Conservation (phyloP, 2,329 filamentous ascomycete species). For the Pestalotiopsis sp. region DNA sequence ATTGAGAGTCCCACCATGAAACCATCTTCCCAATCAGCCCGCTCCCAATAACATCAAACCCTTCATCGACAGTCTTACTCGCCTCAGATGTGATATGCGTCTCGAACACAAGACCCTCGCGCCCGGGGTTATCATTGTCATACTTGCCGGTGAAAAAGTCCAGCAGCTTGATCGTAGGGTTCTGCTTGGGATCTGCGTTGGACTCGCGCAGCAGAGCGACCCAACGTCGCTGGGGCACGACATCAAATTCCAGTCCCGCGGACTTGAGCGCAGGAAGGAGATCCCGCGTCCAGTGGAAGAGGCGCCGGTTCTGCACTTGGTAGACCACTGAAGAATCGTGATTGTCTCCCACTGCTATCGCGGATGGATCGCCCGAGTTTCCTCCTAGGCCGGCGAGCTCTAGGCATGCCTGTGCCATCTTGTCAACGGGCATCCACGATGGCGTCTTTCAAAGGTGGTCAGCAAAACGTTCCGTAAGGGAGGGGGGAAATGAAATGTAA, state of each 20-base stretch:
- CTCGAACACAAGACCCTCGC: constrained; percentile 40
- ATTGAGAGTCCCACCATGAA: constrained; percentile 3
- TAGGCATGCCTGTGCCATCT: constrained; percentile 34
- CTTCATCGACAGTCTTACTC: constrained; percentile 30
- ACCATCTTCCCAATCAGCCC: constrained; percentile 36
- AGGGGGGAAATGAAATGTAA: constrained; percentile 9
- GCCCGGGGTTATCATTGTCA: constrained; percentile 41
- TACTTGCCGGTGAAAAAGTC: constrained; percentile 57
- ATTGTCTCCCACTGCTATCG: background rate
- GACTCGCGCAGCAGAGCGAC: constrained; percentile 43
- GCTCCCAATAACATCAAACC: constrained; percentile 39
- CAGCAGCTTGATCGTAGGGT: constrained; percentile 54
- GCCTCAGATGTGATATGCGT: constrained; percentile 31
- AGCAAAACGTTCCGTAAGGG: background rate
- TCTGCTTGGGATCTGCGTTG: constrained; percentile 49
- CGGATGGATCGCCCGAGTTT: constrained; percentile 9
- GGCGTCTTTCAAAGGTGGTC: constrained; percentile 21
- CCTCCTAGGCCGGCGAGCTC: constrained; percentile 30
- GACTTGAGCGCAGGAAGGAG: constrained; percentile 52
- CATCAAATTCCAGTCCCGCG: constrained; percentile 46
- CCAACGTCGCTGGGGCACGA: constrained; percentile 47
- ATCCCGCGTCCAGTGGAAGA: constrained; percentile 53
- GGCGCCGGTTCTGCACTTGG: constrained; percentile 53
- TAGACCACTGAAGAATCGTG: constrained; percentile 38
- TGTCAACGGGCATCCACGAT: constrained; percentile 43